A percentile compares a stretch with the other conserved stretches of the same genome.
Evolutionary conservation across 2,329 filamentous ascomycete species (phyloP).

Genomic region (Pezicula carpinea): DNA sequence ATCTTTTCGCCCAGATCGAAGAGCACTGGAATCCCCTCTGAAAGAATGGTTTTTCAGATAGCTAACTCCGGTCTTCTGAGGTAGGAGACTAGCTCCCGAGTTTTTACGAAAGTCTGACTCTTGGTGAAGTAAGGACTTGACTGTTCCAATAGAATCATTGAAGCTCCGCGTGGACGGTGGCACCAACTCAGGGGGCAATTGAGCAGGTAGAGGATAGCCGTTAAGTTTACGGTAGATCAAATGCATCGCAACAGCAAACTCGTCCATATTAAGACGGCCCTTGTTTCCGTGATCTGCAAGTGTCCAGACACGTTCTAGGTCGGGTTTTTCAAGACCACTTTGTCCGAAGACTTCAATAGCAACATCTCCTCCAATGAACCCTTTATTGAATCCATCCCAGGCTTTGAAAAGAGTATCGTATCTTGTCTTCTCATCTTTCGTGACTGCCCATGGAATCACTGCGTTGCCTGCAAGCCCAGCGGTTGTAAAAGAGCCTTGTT

Average conservation of each 20-base stretch:
- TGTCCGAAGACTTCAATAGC: slow-evolving; percentile 97
- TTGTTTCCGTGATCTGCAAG: slow-evolving; percentile 91
- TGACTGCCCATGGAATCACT: slow-evolving; percentile 96
- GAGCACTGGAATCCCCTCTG: slow-evolving; percentile 55
- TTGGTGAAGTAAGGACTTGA: slow-evolving; percentile 83
- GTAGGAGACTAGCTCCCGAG: slow-evolving; percentile 83
- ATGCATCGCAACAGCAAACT: slow-evolving; percentile 98
- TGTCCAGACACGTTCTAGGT: slow-evolving; percentile 92
- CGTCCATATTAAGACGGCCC: slow-evolving; percentile 88
- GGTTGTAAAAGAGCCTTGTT: slow-evolving; percentile 77
- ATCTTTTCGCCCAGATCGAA: slow-evolving; percentile 71
- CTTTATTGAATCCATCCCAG: slow-evolving; percentile 93
- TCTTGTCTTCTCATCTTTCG: slow-evolving; percentile 95
- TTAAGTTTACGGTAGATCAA: slow-evolving; percentile 97
- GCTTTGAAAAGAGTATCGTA: slow-evolving; percentile 94
- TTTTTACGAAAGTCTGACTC: slow-evolving; percentile 88
- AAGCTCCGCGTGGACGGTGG: slow-evolving; percentile 93
- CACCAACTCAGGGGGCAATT: slow-evolving; percentile 84
- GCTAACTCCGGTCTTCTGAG: slow-evolving; percentile 96
- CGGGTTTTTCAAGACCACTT: slow-evolving; percentile 84
- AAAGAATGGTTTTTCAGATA: slow-evolving; percentile 97
- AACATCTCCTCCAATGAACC: slow-evolving; percentile 85
- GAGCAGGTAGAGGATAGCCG: slow-evolving; percentile 85
- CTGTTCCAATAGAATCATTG: slow-evolving; percentile 84
- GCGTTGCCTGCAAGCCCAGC: slow-evolving; percentile 88